Conservation (phyloP, 306 rosid species). For the Cicer pinnatifidum region DNA sequence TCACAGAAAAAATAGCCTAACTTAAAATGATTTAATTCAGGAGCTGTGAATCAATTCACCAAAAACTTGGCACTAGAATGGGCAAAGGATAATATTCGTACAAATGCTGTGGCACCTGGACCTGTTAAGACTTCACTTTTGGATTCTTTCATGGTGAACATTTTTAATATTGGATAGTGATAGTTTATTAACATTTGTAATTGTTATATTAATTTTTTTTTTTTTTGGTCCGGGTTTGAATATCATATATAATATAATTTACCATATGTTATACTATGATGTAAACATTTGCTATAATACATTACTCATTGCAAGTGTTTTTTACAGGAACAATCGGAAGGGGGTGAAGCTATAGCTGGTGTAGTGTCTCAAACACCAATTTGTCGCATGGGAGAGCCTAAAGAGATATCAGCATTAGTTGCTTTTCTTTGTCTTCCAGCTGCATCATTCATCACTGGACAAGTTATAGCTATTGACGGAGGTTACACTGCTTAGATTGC, state of each 20-base stretch:
- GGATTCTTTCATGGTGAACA: background rate
- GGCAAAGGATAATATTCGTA: conserved; percentile 66
- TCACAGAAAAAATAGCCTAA: background rate
- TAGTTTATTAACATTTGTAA: no score
- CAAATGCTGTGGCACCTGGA: conserved; percentile 69
- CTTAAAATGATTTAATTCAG: conserved; percentile 36
- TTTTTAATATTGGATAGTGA: no score
- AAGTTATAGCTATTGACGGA: background rate
- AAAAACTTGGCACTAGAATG: conserved; percentile 69
- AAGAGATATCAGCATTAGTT: background rate
- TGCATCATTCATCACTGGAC: background rate
- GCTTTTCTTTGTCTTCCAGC: background rate
- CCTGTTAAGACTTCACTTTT: conserved; percentile 29
- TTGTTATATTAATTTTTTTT: no score
- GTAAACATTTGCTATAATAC: no score
- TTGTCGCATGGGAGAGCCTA: background rate
- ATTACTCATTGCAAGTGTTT: no score
- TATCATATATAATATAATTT: no score
- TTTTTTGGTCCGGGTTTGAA: no score
- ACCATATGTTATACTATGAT: no score
- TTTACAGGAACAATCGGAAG: no score
- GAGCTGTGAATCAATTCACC: conserved; percentile 59
- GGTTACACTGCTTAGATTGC: background rate
- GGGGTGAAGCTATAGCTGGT: background rate
- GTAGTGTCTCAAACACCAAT: background rate